Base-by-base conservation (phyloP, 1,139 yeast species). In the Zhuliangozyma blackwelliae region DNA sequence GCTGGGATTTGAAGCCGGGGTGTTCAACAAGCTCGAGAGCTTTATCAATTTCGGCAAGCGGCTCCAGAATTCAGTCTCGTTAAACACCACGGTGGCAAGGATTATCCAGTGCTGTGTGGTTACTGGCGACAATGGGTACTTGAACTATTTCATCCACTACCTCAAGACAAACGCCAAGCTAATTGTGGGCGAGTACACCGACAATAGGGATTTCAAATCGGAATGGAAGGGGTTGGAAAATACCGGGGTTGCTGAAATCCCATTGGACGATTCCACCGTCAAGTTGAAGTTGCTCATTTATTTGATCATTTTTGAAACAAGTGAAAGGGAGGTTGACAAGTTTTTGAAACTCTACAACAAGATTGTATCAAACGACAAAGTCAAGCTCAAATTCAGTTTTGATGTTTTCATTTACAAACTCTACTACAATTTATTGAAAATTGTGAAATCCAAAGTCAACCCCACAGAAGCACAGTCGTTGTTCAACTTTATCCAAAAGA, bases 21-120 rank as follows among this genome's bases (percentile, higher is more conserved):
- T 80, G 0, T 83, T 68, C 53, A 78, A 78, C 39, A 86, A 85
- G 51, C 54, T 85, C 23, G 72, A 72, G 34, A 79, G 85, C 9
- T 77, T 85, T 48, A 52, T 80, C 26, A 74, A 73, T 11, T 77
- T 82, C 47, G 71, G 72, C 12, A 46, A 52, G 25, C 60, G 72
- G 39, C 46, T 79, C 27, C 44, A 53, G 2, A 50, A 61, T 34
- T 75, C 81, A 1, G 41, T 65, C 8, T 57, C 71, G 25, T 57
- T 65, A 51, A 55, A 57, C 42, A 48, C 60, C 41, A 54, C 67
- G 32, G 44, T 62, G 5, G 46, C 68, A 32, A 64, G 64, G 37
- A 56, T 66, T 8, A 33, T 70, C 20, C 67, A 65, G 49, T 56
- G 59, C 25, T 43, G 63, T n/a, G 55, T 73, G 39, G 41, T 71